Percentiles rank a stretch among this genome's conserved stretches.
These are phyloP conservation scores for Abortiporus biennis DNA, from an alignment of 1,284 basidiomycete species.

Conservation along the genomic window DNA sequence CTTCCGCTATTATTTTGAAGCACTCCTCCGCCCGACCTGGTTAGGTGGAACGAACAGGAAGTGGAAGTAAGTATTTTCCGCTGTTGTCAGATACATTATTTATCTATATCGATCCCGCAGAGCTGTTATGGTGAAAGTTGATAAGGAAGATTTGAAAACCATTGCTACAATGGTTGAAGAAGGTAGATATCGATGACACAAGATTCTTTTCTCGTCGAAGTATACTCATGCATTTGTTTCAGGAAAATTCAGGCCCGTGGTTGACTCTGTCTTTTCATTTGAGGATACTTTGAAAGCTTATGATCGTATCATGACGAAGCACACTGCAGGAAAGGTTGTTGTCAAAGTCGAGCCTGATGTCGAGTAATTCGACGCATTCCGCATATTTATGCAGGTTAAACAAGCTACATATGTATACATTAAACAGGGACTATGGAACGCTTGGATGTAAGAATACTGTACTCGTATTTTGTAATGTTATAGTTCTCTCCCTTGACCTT, in stretches of 20 bases:
- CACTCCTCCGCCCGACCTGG: slow-evolving; percentile 28
- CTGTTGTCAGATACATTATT: neutral
- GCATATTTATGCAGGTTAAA: neutral
- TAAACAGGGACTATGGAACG: no score
- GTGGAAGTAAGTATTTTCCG: slow-evolving; percentile 31
- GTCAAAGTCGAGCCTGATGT: slow-evolving; percentile 35
- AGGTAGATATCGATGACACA: slow-evolving; percentile 27
- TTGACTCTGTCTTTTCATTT: slow-evolving; percentile 57
- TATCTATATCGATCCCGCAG: slow-evolving; percentile 15
- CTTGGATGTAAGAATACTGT: no score
- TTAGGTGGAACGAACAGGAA: slow-evolving; percentile 38
- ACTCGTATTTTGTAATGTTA: no score
- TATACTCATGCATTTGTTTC: slow-evolving; percentile 4
- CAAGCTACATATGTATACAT: neutral
- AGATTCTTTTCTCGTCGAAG: neutral
- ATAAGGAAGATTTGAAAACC: slow-evolving; percentile 28
- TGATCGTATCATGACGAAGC: slow-evolving; percentile 43
- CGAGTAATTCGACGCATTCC: neutral
- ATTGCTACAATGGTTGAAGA: slow-evolving; percentile 31
- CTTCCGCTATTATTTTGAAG: slow-evolving; percentile 6
- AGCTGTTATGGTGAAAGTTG: slow-evolving; percentile 23
- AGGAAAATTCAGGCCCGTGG: slow-evolving; percentile 46
- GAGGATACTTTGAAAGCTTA: slow-evolving; percentile 54
- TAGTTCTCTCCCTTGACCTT: no score
- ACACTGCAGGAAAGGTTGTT: slow-evolving; percentile 58